Conservation (phyloP, 306 rosid species). For the Quercus dentata region DNA sequence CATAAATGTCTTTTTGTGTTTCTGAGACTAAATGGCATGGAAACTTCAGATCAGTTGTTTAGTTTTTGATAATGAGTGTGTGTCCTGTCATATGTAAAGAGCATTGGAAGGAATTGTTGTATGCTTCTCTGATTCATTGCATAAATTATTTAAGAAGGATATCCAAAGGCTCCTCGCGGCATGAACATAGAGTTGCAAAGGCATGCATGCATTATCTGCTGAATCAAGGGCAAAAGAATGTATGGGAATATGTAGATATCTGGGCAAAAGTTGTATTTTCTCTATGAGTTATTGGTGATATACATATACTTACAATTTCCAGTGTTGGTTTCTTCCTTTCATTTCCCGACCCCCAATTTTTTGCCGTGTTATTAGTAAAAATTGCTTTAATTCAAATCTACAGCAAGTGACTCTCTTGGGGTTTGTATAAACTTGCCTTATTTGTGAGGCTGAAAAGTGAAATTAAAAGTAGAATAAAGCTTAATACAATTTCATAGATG, state of each 20-base stretch:
- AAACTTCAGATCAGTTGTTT: not conserved
- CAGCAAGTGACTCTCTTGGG: too few relatives aligned
- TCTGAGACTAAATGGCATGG: not conserved
- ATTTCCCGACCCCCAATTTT: not conserved
- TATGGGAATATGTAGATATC: slow-evolving; percentile 12
- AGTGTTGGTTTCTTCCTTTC: not conserved
- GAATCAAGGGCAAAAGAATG: not conserved
- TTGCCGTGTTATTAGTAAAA: not conserved
- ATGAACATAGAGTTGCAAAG: slow-evolving; percentile 27
- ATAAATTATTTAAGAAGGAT: slow-evolving; percentile 60
- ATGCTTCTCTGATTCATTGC: slow-evolving; percentile 8
- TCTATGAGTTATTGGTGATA: not conserved
- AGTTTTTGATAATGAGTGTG: not conserved
- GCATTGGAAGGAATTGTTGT: not conserved
- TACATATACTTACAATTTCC: not conserved
- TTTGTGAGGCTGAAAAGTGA: too few relatives aligned
- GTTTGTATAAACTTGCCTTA: too few relatives aligned
- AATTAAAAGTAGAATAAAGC: too few relatives aligned
- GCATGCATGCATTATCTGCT: not conserved
- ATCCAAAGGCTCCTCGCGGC: slow-evolving; percentile 84
- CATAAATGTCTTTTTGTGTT: not conserved
- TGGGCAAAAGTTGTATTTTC: not conserved
- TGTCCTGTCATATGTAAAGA: not conserved
- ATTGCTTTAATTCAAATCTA: not conserved
- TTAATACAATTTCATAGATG: too few relatives aligned